phyloP scores from a whole-genome alignment of 2,329 filamentous ascomycete genomes.

The Hymenoscyphus occultus region DNA sequence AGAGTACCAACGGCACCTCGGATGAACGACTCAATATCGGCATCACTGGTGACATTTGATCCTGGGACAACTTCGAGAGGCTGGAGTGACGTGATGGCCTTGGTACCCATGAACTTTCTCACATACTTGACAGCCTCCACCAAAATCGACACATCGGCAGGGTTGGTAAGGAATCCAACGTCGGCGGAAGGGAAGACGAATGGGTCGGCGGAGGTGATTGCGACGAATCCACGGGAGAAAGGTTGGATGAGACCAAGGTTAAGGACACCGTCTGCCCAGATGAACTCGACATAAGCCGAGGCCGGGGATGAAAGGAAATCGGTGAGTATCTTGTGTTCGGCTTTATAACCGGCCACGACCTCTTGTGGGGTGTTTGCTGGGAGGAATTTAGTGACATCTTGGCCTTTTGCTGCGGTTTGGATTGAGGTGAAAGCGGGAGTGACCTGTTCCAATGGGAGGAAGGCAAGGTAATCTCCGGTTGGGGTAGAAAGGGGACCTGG shows the following conservation, averaged over 20 bases:
- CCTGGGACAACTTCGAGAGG: slow-evolving; percentile 31
- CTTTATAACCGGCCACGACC: slow-evolving; percentile 13
- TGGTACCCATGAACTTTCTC: slow-evolving; percentile 2
- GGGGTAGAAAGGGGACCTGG: neutral
- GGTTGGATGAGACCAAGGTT: neutral
- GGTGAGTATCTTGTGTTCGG: slow-evolving; percentile 13
- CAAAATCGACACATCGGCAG: slow-evolving; percentile 38
- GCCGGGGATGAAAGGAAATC: slow-evolving; percentile 3
- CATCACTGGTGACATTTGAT: slow-evolving; percentile 26
- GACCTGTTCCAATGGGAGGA: slow-evolving; percentile 8
- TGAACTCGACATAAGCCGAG: slow-evolving; percentile 8
- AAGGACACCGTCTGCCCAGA: slow-evolving; percentile 5
- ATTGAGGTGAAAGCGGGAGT: slow-evolving; percentile 8
- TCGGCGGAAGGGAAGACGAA: slow-evolving; percentile 36
- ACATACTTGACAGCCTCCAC: slow-evolving; percentile 16
- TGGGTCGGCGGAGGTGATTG: slow-evolving; percentile 30
- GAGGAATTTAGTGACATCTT: slow-evolving; percentile 7
- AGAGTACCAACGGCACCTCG: slow-evolving; percentile 35
- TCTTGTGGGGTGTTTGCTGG: slow-evolving; percentile 8
- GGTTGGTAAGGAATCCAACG: slow-evolving; percentile 38
- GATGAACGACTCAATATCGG: slow-evolving; percentile 29
- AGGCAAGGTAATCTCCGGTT: slow-evolving; percentile 8
- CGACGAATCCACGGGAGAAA: slow-evolving; percentile 38
- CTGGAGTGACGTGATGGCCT: slow-evolving; percentile 33
- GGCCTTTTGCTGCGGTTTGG: neutral